phyloP scores from a whole-genome alignment of 2,329 filamentous ascomycete genomes.

The Stemphylium lycopersici region DNA sequence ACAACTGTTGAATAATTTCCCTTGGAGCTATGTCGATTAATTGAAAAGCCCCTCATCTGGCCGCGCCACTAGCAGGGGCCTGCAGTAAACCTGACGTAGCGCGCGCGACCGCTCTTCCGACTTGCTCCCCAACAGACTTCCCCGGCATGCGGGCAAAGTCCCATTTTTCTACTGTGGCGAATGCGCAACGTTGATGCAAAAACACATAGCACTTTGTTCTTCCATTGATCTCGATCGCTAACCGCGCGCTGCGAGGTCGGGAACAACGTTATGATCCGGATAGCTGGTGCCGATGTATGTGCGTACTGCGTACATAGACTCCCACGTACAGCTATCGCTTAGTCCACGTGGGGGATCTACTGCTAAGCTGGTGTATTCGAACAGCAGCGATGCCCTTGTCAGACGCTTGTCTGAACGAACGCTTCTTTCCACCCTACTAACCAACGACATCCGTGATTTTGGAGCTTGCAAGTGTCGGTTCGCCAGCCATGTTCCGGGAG shows the following conservation, averaged over 20 bases:
- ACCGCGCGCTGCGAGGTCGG: neutral
- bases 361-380: conserved; percentile 1
- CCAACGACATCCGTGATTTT: neutral
- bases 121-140: conserved; percentile 31
- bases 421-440: neutral
- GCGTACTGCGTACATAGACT: neutral
- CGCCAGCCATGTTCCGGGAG: neutral
- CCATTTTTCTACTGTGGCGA: conserved; percentile 27
- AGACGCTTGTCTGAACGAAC: neutral
- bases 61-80: conserved; percentile 24
- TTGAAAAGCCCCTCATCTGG: conserved; percentile 27
- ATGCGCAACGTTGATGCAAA: conserved; percentile 6
- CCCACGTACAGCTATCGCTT: conserved; percentile 8
- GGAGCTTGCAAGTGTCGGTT: neutral
- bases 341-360: conserved; percentile 25
- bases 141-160: conserved; percentile 12
- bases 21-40: conserved; percentile 30
- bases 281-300: conserved; percentile 7
- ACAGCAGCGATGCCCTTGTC: conserved; percentile 9
- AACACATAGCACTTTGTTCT: neutral
- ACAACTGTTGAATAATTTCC: conserved; percentile 38
- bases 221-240: neutral
- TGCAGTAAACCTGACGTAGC: conserved; percentile 18
- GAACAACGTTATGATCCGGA: neutral
- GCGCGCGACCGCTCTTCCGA: conserved; percentile 18